A percentile compares a stretch with the other conserved stretches of the same genome.
Evolutionary conservation across 1,284 basidiomycete genomes (phyloP).

Genomic region (Trametes versicolor): DNA sequence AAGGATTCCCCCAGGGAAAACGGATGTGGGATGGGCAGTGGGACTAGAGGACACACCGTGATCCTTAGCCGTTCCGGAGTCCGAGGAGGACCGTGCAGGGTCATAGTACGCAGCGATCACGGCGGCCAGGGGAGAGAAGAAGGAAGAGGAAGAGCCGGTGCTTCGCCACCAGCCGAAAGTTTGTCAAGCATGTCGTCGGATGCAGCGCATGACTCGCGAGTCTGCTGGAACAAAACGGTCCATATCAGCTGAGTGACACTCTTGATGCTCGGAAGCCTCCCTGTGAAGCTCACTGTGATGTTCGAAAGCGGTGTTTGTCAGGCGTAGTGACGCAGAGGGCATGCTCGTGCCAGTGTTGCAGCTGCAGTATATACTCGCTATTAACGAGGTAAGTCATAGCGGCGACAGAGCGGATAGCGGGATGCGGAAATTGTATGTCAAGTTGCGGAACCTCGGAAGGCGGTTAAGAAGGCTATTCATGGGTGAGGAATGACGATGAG

Average conservation of each 20-base stretch:
- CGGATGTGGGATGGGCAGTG: neutral
- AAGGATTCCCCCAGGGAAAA: neutral
- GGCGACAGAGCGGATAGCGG: slow-evolving; percentile 8
- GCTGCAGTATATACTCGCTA: neutral
- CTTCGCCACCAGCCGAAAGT: neutral
- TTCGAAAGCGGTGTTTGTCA: neutral
- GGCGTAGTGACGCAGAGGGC: neutral
- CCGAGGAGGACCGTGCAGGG: slow-evolving; percentile 8
- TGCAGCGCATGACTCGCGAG: neutral
- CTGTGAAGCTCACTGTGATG: neutral
- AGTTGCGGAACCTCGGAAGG: neutral
- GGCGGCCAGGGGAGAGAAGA: neutral
- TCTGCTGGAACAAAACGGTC: slow-evolving; percentile 5
- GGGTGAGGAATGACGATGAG: slow-evolving; percentile 17
- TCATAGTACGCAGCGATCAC: neutral
- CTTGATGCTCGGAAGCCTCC: neutral
- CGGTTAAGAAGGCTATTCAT: neutral
- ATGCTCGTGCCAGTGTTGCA: neutral
- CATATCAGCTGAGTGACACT: neutral
- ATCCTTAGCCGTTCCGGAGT: slow-evolving; percentile 12
- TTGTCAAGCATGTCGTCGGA: neutral
- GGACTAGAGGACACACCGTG: neutral
- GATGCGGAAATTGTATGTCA: slow-evolving; percentile 6
- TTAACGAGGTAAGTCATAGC: neutral
- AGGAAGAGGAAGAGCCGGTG: neutral